Evolutionary conservation across 495 filamentous ascomycete species (phyloP), one percentile per base, ranked within the genome.

Genomic region (Aspergillus coremiiformis): DNA sequence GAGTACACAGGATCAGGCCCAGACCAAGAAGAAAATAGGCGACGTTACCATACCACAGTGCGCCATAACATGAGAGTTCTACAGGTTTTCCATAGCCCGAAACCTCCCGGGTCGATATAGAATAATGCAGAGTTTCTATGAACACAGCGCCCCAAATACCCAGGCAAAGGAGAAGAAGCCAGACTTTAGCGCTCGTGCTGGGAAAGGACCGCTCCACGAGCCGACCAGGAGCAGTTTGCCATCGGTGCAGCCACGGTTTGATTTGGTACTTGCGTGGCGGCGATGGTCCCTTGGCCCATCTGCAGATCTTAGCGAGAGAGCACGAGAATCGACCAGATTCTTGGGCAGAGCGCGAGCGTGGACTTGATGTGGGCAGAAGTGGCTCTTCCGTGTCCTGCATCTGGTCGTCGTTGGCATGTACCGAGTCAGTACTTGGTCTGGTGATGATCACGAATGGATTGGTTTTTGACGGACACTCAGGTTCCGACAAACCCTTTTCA

Each of bases 71-170:
- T 19, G 70, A 68, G 22, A 82, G 61, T 47, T 72, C 70, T 17
- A 74, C 68, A 1, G 85, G 83, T 23, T 63, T 67, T 6, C 81
- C 84, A 71, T 81, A 86, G 3, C 79, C 83, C 5, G 70, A 68
- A 47, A 89, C 73, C 48, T 83, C 76, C 44, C 77, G 74, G 0
- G 72, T 77, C 23, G 75, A 68, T 26, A 78, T 69, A 22, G 82
- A 82, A 39, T 73, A 60, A 54, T 83, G 78, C 59, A 86, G 66
- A n/a, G 85, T 74, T 3, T 79, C 58, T 15, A 81, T 66, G 54
- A 90, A 92, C 2, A 80, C 72, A 9, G 82, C 58, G 1, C 86
- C 70, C 87, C 87, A 92, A 46, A 81, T 33, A 2, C 77, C 67
- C 39, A 85, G 69, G 44, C 73, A 84, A 9, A 60, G 61, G 4